Evolutionary conservation across 306 rosid species (phyloP).

Genomic region (Crataegus laevigata): DNA sequence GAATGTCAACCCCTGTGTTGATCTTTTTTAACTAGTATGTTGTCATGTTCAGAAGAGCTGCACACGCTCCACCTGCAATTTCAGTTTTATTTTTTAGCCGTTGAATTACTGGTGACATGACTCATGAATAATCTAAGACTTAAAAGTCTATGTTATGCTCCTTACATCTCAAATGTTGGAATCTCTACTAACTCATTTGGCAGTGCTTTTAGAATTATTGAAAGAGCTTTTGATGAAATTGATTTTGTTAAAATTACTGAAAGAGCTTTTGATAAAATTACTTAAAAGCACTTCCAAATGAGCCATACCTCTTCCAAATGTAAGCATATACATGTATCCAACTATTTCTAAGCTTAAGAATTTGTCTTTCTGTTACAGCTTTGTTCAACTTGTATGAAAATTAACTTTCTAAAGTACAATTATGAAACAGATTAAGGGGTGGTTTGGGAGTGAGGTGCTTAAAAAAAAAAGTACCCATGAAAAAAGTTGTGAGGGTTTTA

Average conservation of each 20-base stretch:
- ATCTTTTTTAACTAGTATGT: too few species aligned
- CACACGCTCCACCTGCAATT: neutral
- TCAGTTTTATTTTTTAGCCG: neutral
- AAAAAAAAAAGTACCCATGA: too few species aligned
- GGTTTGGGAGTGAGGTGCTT: too few species aligned
- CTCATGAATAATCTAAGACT: neutral
- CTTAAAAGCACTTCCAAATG: too few species aligned
- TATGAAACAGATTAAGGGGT: slow-evolving; percentile 72
- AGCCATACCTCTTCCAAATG: slow-evolving; percentile 86
- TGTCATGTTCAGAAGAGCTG: too few species aligned
- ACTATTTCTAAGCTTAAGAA: slow-evolving; percentile 12
- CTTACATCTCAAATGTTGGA: slow-evolving; percentile 83
- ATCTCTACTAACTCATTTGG: too few species aligned
- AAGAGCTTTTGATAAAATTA: too few species aligned
- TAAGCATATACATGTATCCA: slow-evolving; percentile 26
- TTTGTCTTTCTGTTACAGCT: neutral
- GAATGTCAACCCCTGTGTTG: slow-evolving; percentile 36
- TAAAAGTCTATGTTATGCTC: slow-evolving; percentile 31
- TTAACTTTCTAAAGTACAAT: neutral
- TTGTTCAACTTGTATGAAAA: neutral
- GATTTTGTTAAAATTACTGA: too few species aligned
- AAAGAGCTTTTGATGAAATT: too few species aligned
- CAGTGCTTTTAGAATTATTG: too few species aligned
- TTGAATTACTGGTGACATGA: neutral
- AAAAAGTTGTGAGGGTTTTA: too few species aligned